Evolutionary conservation across 2,329 filamentous ascomycete species (phyloP).

Genomic region (Arthrobotrys pseudoclavata): DNA sequence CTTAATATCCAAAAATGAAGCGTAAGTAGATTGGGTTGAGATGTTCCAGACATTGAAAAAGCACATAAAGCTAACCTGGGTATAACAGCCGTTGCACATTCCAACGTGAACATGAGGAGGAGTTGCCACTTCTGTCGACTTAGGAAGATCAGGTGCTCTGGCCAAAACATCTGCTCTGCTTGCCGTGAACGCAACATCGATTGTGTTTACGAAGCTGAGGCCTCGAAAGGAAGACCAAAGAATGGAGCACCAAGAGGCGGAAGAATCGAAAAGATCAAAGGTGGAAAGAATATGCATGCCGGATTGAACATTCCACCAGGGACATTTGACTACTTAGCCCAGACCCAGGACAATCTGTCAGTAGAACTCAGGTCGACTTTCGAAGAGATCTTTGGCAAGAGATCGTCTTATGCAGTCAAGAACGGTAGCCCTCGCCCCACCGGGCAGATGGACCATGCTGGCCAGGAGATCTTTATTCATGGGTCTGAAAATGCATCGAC

Average conservation of each 20-base stretch:
- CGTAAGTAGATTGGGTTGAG: slow-evolving; percentile 43
- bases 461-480: slow-evolving; percentile 51
- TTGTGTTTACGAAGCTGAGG: slow-evolving; percentile 60
- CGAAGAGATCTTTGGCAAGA: slow-evolving; percentile 58
- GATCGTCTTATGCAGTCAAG: slow-evolving; percentile 44
- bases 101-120: slow-evolving; percentile 60
- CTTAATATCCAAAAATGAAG: slow-evolving; percentile 58
- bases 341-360: slow-evolving; percentile 51
- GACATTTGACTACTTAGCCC: slow-evolving; percentile 42
- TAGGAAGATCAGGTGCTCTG: slow-evolving; percentile 61
- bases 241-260: slow-evolving; percentile 49
- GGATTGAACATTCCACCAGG: slow-evolving; percentile 45
- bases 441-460: slow-evolving; percentile 38
- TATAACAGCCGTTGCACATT: slow-evolving; percentile 44
- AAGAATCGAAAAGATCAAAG: slow-evolving; percentile 51
- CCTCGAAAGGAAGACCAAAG: slow-evolving; percentile 61
- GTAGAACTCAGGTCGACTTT: slow-evolving; percentile 49
- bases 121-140: slow-evolving; percentile 61
- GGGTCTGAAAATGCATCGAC: slow-evolving; percentile 55
- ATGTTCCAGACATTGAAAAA: not conserved
- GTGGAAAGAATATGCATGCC: slow-evolving; percentile 32
- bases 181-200: slow-evolving; percentile 61
- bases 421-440: slow-evolving; percentile 52
- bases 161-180: slow-evolving; percentile 58
- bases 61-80: slow-evolving; percentile 23